Conservation (phyloP, 1,139 yeast genomes). For the Blastobotrys malaysiensis region DNA sequence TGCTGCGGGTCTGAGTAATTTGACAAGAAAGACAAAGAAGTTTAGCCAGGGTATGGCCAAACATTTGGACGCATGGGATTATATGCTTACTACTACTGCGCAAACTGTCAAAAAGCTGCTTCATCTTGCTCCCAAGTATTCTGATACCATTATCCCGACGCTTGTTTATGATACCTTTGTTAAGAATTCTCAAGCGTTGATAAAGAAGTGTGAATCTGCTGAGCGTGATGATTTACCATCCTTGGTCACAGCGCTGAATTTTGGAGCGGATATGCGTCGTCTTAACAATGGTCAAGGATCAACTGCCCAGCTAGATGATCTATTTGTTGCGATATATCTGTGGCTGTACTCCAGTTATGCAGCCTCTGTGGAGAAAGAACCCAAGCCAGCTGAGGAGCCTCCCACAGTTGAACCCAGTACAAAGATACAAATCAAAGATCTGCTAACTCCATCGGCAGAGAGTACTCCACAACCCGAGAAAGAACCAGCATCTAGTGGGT, state of each 20-base stretch:
- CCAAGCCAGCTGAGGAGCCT: background rate
- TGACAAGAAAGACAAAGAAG: conserved; percentile 67
- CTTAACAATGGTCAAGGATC: conserved; percentile 80
- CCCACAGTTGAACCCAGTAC: background rate
- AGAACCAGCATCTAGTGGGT: background rate
- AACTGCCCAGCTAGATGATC: conserved; percentile 71
- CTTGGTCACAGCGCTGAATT: conserved; percentile 32
- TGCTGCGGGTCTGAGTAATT: conserved; percentile 50
- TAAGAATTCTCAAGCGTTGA: conserved; percentile 19
- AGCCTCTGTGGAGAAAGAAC: background rate
- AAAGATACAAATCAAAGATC: conserved; percentile 4
- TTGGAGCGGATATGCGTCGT: conserved; percentile 43
- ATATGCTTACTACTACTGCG: conserved; percentile 47
- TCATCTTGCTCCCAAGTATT: conserved; percentile 43
- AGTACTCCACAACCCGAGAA: background rate
- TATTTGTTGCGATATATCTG: conserved; percentile 59
- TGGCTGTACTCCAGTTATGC: conserved; percentile 36
- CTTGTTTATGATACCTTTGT: conserved; percentile 44
- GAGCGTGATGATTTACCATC: conserved; percentile 15
- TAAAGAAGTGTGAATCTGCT: conserved; percentile 18
- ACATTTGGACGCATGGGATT: conserved; percentile 61
- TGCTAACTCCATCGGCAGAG: background rate
- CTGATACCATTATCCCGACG: conserved; percentile 49
- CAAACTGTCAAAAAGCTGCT: conserved; percentile 44
- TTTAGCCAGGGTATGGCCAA: conserved; percentile 70